Conservation (phyloP, 2,329 filamentous ascomycete species). For the Sclerotinia sclerotiorum region DNA sequence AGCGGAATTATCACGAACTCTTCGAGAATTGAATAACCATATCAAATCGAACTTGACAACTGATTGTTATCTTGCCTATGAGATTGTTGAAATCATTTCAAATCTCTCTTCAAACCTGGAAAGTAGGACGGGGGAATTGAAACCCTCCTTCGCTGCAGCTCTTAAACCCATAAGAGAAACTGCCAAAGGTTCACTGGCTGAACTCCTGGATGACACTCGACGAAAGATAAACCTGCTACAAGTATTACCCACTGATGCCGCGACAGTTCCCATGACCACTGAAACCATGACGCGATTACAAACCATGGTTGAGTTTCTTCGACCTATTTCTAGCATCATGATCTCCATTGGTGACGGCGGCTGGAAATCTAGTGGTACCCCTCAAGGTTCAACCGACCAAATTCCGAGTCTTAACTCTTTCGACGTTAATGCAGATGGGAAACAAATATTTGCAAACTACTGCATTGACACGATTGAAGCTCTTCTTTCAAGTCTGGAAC, state of each 20-base stretch:
- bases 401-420: slow-evolving; percentile 74
- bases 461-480: slow-evolving; percentile 84
- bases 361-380: slow-evolving; percentile 64
- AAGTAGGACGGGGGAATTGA: slow-evolving; percentile 79
- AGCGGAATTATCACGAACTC: slow-evolving; percentile 77
- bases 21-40: slow-evolving; percentile 85
- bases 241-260: slow-evolving; percentile 73
- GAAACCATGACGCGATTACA: slow-evolving; percentile 86
- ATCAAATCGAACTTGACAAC: slow-evolving; percentile 83
- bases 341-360: slow-evolving; percentile 90
- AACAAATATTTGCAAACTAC: slow-evolving; percentile 86
- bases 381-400: slow-evolving; percentile 59
- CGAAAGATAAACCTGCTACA: slow-evolving; percentile 65
- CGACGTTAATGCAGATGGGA: slow-evolving; percentile 85
- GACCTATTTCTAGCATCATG: slow-evolving; percentile 84
- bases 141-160: slow-evolving; percentile 77
- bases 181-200: slow-evolving; percentile 79
- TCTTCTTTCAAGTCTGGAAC: slow-evolving; percentile 72
- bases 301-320: slow-evolving; percentile 81
- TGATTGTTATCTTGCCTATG: slow-evolving; percentile 93
- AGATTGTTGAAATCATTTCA: slow-evolving; percentile 88
- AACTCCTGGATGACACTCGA: slow-evolving; percentile 80
- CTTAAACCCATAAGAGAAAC: slow-evolving; percentile 90
- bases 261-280: slow-evolving; percentile 71
- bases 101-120: slow-evolving; percentile 77